Evolutionary conservation across 1,284 basidiomycete species (phyloP), one percentile per base, ranked within the genome.

Genomic region (Leccinum insigne): DNA sequence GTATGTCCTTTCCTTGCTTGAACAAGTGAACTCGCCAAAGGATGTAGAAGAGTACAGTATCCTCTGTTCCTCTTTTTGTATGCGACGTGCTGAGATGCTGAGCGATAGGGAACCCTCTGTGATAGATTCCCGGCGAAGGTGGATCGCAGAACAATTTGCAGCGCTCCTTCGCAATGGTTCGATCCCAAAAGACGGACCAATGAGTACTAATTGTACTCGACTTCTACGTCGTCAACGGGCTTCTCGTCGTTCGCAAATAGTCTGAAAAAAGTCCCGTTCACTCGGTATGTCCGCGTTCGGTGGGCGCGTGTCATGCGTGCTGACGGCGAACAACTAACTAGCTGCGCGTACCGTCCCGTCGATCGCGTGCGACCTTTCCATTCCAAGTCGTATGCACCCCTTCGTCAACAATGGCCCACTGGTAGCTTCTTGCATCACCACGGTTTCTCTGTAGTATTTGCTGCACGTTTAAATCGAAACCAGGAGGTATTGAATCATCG

Each of bases 121-220:
- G 14, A 75, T 86, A 44, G 85, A 86, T 71, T 78, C 84, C 11
- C 83, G 86, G 64, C 81, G 94, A 62, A 80, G 79, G 52, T 99
- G 96, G 96, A 88, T 94, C 23, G 84, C 94, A 58, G 95, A 98
- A 65, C 97, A 99, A 79, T 81, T 98, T 29, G 81, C 88, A 10
- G 85, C 87, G 9, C 84, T 98, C 47, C 81, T 96, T 67, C 89
- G 92, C 63, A 96, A 95, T 73, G 86, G 87, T 6, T 84, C 89
- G 0, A 86, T 98, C 49, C 93, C 93, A 8, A 96, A 94, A 75
- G 94, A 97, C 73, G 82, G 82, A 58, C 32, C 32, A 32, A 35
- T 35, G 32, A 2, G 32, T 35, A 35, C 32, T 2, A 2, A 81
- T 83, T 10, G 80, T 96, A 60, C 82, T 99, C 49, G 88, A 95